phyloP scores from a whole-genome alignment of 257 asterid genomes.

The Solanum phureja region DNA sequence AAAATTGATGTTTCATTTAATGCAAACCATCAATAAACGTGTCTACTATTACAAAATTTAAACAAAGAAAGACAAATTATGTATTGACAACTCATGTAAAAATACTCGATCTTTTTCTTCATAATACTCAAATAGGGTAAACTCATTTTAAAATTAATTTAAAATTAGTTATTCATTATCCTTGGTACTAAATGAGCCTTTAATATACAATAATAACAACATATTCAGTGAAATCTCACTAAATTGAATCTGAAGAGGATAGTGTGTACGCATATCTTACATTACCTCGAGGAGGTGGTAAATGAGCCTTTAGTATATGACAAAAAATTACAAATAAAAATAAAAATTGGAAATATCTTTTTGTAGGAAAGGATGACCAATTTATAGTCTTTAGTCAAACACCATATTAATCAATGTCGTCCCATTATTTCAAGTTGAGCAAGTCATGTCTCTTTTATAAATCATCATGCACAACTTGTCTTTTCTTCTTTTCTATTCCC shows the following conservation, averaged over 20 bases:
- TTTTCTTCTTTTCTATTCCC: not conserved
- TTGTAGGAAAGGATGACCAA: not conserved
- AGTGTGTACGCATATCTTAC: no score
- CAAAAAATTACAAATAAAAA: no score
- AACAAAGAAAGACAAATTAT: not conserved
- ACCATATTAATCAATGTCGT: not conserved
- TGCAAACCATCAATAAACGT: not conserved
- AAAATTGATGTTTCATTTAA: not conserved
- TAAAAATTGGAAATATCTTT: not conserved
- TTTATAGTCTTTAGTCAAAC: not conserved
- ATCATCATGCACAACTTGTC: not conserved
- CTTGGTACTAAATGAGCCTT: not conserved
- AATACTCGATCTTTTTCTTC: not conserved
- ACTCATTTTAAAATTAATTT: no score
- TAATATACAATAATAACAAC: no score
- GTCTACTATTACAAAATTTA: not conserved
- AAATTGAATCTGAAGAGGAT: rapidly evolving
- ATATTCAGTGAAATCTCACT: no score
- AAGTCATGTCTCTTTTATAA: not conserved
- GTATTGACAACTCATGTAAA: not conserved
- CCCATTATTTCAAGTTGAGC: not conserved
- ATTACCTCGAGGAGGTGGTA: no score
- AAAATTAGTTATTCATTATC: no score
- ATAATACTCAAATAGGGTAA: no score
- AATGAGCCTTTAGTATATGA: not conserved